phyloP scores from a whole-genome alignment of 179 eudicot species.

The Beta corolliflora region DNA sequence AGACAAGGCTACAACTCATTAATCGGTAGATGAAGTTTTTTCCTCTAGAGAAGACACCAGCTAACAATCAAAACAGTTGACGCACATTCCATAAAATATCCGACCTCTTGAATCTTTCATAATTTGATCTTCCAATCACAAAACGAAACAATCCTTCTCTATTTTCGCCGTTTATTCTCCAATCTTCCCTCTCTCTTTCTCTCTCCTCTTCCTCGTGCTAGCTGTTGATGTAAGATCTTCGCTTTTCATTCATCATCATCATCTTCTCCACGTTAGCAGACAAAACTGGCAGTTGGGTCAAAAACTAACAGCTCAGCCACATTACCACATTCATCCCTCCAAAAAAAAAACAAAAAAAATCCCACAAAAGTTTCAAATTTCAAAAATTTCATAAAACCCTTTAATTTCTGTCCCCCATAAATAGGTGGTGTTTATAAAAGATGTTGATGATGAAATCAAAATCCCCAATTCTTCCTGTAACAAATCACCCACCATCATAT shows the following conservation, averaged over 20 bases:
- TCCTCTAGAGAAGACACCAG: no score
- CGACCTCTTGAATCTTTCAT: no score
- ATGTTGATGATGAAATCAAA: constrained; percentile 26
- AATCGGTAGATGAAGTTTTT: no score
- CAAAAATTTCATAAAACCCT: background rate
- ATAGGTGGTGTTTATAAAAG: background rate
- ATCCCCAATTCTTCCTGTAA: constrained; percentile 40
- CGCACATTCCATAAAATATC: no score
- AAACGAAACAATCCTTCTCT: background rate
- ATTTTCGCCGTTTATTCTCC: background rate
- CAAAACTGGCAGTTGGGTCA: background rate
- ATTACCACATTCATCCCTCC: background rate
- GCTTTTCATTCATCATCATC: background rate
- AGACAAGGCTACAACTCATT: no score
- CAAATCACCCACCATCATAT: constrained; percentile 22
- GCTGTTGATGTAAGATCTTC: background rate
- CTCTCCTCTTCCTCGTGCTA: background rate
- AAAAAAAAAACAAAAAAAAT: background rate
- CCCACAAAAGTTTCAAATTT: background rate
- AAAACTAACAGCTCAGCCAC: background rate
- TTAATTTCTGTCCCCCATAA: no score
- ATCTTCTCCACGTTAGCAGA: background rate
- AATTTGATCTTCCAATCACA: background rate
- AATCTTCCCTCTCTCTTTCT: no score
- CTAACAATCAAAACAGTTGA: no score